Evolutionary conservation across 306 rosid species (phyloP).

Genomic region (Vigna mungo): DNA sequence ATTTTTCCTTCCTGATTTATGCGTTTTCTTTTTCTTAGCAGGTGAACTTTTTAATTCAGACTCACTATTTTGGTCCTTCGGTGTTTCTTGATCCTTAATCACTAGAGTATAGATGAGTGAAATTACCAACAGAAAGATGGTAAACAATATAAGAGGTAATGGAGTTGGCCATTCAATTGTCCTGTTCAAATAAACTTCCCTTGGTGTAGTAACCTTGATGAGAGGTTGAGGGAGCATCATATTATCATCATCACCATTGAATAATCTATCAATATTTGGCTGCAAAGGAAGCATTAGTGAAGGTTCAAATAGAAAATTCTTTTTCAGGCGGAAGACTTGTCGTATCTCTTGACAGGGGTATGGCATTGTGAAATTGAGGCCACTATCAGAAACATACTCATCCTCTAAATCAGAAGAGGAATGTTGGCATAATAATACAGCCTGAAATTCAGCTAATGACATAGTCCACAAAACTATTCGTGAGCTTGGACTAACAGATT

Average conservation of each 20-base stretch:
- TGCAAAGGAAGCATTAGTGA: slow-evolving; percentile 45
- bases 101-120: slow-evolving; percentile 30
- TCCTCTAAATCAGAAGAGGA: slow-evolving; percentile 46
- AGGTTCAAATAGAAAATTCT: slow-evolving; percentile 51
- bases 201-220: slow-evolving; percentile 35
- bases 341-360: slow-evolving; percentile 67
- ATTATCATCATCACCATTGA: slow-evolving; percentile 38
- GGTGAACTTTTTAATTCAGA: slow-evolving; percentile 49
- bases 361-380: slow-evolving; percentile 63
- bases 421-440: slow-evolving; percentile 64
- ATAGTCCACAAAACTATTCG: slow-evolving; percentile 68
- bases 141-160: slow-evolving; percentile 38
- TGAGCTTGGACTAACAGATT: slow-evolving; percentile 56
- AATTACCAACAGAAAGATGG: slow-evolving; percentile 45
- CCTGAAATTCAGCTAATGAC: slow-evolving; percentile 70
- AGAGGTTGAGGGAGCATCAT: slow-evolving; percentile 45
- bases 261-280: slow-evolving; percentile 31
- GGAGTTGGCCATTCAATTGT: slow-evolving; percentile 41
- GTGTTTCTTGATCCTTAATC: slow-evolving; percentile 38
- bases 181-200: slow-evolving; percentile 37
- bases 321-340: slow-evolving; percentile 54
- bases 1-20: slow-evolving; percentile 51
- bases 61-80: slow-evolving; percentile 42
- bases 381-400: slow-evolving; percentile 49
- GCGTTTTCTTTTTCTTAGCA: slow-evolving; percentile 60